Conservation (phyloP, 1,284 basidiomycete genomes). For the Papiliotrema laurentii region DNA sequence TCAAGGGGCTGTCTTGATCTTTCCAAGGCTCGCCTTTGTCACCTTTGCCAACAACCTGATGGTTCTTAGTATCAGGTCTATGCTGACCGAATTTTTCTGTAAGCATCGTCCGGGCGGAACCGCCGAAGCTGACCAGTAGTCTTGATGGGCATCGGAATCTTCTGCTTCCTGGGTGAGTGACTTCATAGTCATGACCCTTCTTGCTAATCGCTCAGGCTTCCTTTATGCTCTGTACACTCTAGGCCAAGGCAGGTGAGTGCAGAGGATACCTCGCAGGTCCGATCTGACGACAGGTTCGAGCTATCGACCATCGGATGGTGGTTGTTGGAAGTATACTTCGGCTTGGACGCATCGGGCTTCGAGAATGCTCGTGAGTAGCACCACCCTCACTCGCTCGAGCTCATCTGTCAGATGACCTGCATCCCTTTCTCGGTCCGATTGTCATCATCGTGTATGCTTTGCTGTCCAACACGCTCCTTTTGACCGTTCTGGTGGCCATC, state of each 20-base stretch:
- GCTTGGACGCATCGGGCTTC: conserved; percentile 81
- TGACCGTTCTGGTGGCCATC: conserved; percentile 58
- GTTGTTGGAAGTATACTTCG: conserved; percentile 58
- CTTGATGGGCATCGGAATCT: conserved; percentile 80
- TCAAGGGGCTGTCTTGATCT: conserved; percentile 78
- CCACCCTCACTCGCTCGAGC: neutral
- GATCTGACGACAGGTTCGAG: conserved; percentile 22
- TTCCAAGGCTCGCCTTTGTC: conserved; percentile 82
- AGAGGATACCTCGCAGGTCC: conserved; percentile 27
- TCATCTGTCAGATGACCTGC: conserved; percentile 57
- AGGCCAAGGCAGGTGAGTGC: conserved; percentile 49
- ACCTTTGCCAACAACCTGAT: conserved; percentile 77
- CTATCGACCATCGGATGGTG: conserved; percentile 47
- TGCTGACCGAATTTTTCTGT: conserved; percentile 49
- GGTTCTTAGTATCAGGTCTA: conserved; percentile 48
- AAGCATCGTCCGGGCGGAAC: conserved; percentile 45
- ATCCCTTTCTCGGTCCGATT: conserved; percentile 75
- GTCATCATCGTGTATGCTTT: conserved; percentile 79
- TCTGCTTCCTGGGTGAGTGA: conserved; percentile 55
- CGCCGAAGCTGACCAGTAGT: conserved; percentile 57
- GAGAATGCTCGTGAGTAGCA: conserved; percentile 62
- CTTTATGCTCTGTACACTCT: conserved; percentile 83
- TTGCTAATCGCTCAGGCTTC: conserved; percentile 58
- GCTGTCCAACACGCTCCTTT: conserved; percentile 68
- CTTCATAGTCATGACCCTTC: neutral